A percentile compares a stretch with the other conserved stretches of the same genome.
Evolutionary conservation across 1,284 basidiomycete species (phyloP).

Genomic region (Apiotrichum mycotoxinovorans): DNA sequence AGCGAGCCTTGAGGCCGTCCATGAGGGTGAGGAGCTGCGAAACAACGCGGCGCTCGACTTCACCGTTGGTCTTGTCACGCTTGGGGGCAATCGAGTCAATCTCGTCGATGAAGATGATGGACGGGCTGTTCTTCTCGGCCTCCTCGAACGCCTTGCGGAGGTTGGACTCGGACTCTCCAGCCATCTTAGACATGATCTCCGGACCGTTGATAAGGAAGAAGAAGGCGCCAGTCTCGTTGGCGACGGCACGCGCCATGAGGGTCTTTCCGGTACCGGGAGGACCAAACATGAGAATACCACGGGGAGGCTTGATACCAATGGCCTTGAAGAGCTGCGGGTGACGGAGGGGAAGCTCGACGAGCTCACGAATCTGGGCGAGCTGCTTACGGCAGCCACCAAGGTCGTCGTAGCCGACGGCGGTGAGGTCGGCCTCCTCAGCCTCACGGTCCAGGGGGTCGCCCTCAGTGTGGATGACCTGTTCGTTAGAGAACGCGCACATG

Average conservation of each 20-base stretch:
- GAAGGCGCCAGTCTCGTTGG: slow-evolving; percentile 99
- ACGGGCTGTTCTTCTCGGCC: slow-evolving; percentile 99
- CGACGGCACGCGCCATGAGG: slow-evolving; percentile 97
- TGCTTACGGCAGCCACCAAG: slow-evolving; percentile 99
- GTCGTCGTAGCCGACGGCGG: slow-evolving; percentile 98
- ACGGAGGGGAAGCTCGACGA: slow-evolving; percentile 94
- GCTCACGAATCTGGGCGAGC: slow-evolving; percentile 98
- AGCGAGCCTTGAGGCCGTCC: slow-evolving; percentile 97
- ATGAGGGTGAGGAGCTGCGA: slow-evolving; percentile 97
- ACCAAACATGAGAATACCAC: slow-evolving; percentile 94
- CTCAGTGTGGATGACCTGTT: slow-evolving; percentile 62
- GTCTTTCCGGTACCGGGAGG: slow-evolving; percentile 98
- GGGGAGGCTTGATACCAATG: slow-evolving; percentile 99
- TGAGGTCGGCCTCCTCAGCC: slow-evolving; percentile 95
- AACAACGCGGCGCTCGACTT: slow-evolving; percentile 98
- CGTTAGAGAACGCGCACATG: too few species aligned
- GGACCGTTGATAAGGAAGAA: slow-evolving; percentile 99
- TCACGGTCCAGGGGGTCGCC: slow-evolving; percentile 98
- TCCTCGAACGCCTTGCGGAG: slow-evolving; percentile 97
- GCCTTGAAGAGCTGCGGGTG: slow-evolving; percentile 99
- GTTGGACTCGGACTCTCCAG: slow-evolving; percentile 96
- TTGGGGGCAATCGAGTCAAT: slow-evolving; percentile 99
- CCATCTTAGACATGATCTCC: slow-evolving; percentile 99
- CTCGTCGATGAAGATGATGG: slow-evolving; percentile 97
- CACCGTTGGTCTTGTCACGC: slow-evolving; percentile 99